Evolutionary conservation across 2,329 filamentous ascomycete species (phyloP).

Genomic region (Fusarium duplospermum): DNA sequence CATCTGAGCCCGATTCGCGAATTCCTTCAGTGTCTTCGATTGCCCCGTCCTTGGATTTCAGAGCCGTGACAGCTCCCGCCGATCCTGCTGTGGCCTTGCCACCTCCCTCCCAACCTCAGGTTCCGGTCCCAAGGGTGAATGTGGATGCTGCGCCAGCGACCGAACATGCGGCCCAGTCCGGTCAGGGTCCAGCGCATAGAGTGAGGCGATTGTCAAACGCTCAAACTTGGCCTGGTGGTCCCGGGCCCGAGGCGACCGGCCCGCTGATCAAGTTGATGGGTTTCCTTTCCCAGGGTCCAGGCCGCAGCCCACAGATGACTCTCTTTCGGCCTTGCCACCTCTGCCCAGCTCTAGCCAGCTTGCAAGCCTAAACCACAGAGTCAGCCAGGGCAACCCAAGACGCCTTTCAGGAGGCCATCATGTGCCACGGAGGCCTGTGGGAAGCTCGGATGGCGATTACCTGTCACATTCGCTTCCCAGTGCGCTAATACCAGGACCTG

Average conservation of each 20-base stretch:
- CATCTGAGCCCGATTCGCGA: slow-evolving; percentile 8
- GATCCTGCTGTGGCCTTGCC: slow-evolving; percentile 10
- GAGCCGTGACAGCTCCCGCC: slow-evolving; percentile 27
- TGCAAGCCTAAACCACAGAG: slow-evolving; percentile 52
- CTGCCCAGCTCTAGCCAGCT: slow-evolving; percentile 55
- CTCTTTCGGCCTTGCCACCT: slow-evolving; percentile 52
- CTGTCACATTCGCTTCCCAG: slow-evolving; percentile 30
- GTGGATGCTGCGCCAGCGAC: slow-evolving; percentile 45
- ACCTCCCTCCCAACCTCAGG: slow-evolving; percentile 13
- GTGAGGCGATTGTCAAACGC: slow-evolving; percentile 49
- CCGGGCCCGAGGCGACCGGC: slow-evolving; percentile 38
- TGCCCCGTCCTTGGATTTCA: slow-evolving; percentile 14
- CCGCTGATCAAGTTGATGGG: slow-evolving; percentile 40
- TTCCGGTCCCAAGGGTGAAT: slow-evolving; percentile 39
- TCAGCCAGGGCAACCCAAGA: slow-evolving; percentile 53
- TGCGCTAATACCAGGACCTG: slow-evolving; percentile 32
- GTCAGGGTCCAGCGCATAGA: slow-evolving; percentile 31
- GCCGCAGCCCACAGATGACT: slow-evolving; percentile 46
- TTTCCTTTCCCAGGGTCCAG: slow-evolving; percentile 58
- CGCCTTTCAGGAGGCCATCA: slow-evolving; percentile 58
- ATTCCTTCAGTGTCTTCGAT: slow-evolving; percentile 33
- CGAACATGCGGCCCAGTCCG: slow-evolving; percentile 29
- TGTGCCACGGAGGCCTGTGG: slow-evolving; percentile 55
- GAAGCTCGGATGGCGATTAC: slow-evolving; percentile 46
- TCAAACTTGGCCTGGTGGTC: slow-evolving; percentile 61